phyloP scores from a whole-genome alignment of 306 rosid species.

The Lithocarpus polystachyus region DNA sequence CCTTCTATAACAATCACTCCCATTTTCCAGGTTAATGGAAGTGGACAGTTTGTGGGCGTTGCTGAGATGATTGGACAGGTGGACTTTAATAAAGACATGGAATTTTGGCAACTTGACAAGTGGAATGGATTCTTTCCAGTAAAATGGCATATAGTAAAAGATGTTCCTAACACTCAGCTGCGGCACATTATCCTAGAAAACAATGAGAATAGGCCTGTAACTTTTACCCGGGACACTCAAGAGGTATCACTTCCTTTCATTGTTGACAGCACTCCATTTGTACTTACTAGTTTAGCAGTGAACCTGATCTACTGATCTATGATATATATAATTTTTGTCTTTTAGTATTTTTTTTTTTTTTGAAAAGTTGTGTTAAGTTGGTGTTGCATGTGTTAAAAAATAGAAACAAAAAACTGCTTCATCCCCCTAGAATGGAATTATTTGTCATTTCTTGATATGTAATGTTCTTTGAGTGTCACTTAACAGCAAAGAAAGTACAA shows the following conservation, averaged over 20 bases:
- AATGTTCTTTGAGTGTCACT: not conserved
- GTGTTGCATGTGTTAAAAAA: not conserved
- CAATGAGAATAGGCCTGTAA: constrained; percentile 68
- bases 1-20: not conserved
- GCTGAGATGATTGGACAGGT: constrained; percentile 83
- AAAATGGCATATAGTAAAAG: constrained; percentile 77
- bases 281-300: not conserved
- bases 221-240: constrained; percentile 80
- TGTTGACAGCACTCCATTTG: not conserved
- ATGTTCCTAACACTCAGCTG: constrained; percentile 64
- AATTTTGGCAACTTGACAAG: constrained; percentile 71
- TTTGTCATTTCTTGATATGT: not conserved
- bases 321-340: not conserved
- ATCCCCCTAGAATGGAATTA: not conserved
- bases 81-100: constrained; percentile 74
- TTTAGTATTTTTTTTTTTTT: not conserved
- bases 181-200: constrained; percentile 61
- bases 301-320: not conserved
- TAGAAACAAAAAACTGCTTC: not conserved
- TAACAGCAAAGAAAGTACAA: not conserved
- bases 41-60: constrained; percentile 82
- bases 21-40: constrained; percentile 65
- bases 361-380: not conserved
- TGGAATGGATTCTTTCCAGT: constrained; percentile 87
- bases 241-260: constrained; percentile 54